phyloP scores from a whole-genome alignment of 2,329 filamentous ascomycete genomes.

The Ustulina deusta region DNA sequence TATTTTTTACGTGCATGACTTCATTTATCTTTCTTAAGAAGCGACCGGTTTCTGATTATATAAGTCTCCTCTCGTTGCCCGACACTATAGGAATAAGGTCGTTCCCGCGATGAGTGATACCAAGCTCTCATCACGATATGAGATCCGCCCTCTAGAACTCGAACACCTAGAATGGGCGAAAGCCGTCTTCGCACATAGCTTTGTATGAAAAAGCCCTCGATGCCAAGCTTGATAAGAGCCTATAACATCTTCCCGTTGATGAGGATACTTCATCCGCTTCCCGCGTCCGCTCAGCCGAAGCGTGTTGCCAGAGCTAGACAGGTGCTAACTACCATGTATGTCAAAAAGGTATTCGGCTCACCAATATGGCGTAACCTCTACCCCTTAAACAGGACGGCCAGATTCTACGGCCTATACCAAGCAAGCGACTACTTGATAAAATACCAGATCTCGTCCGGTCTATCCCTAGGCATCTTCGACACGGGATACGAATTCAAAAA shows the following conservation, averaged over 20 bases:
- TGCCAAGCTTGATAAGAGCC: neutral
- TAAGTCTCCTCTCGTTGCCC: neutral
- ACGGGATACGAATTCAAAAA: constrained; percentile 24
- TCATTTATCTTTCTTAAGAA: neutral
- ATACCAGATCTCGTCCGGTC: constrained; percentile 27
- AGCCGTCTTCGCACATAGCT: constrained; percentile 35
- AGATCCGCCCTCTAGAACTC: constrained; percentile 30
- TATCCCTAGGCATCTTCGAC: constrained; percentile 36
- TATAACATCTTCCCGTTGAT: neutral
- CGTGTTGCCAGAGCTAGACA: neutral
- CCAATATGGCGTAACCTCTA: constrained; percentile 35
- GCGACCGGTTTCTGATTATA: neutral
- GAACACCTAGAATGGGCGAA: constrained; percentile 35
- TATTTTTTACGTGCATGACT: neutral
- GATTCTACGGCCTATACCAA: constrained; percentile 33
- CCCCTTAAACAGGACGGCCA: constrained; percentile 10
- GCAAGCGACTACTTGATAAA: constrained; percentile 31
- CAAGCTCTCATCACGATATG: constrained; percentile 32
- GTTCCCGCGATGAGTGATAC: constrained; percentile 19
- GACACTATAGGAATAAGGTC: neutral
- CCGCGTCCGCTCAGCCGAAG: neutral
- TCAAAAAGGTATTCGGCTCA: constrained; percentile 30
- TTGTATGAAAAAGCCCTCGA: constrained; percentile 18
- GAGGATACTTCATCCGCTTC: neutral
- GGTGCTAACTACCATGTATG: neutral